Conservation (phyloP, 1,284 basidiomycete species). For the Exobasidium cylindrosporum region DNA sequence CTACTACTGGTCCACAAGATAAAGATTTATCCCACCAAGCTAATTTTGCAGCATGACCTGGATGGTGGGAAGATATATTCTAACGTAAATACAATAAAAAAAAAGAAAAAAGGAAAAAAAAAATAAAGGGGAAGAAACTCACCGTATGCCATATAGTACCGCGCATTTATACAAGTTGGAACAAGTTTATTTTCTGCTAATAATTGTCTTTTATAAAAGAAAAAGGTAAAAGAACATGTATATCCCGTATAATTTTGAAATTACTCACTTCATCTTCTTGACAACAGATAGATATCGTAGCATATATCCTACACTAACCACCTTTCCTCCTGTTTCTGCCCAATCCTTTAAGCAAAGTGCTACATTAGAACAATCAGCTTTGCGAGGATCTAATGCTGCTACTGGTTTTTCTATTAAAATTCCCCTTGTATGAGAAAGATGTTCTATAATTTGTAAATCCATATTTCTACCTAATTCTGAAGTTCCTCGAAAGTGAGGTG, state of each 20-base stretch:
- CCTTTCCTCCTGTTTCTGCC: conserved; percentile 9
- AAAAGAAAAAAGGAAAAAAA: no score
- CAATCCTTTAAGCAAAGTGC: conserved; percentile 18
- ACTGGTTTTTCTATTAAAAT: conserved; percentile 50
- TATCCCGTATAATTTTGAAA: conserved; percentile 4
- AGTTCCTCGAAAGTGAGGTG: conserved; percentile 29
- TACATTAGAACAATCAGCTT: conserved; percentile 20
- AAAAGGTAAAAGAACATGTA: no score
- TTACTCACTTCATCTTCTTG: conserved; percentile 13
- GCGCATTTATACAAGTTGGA: conserved; percentile 26
- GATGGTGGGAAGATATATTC: not conserved
- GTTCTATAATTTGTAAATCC: conserved; percentile 20
- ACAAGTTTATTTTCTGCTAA: conserved; percentile 17
- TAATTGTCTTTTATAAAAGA: not conserved
- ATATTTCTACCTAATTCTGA: conserved; percentile 15
- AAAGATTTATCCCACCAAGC: conserved; percentile 33
- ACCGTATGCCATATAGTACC: conserved; percentile 47
- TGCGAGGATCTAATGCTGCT: conserved; percentile 29
- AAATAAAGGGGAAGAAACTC: no score
- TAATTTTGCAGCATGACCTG: conserved; percentile 28
- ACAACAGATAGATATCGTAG: conserved; percentile 29
- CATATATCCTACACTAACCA: conserved; percentile 40
- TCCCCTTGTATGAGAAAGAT: conserved; percentile 20
- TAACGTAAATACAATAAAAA: no score
- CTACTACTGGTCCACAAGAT: conserved; percentile 48